phyloP scores from a whole-genome alignment of 1,284 basidiomycete species.

The Ganoderma meredithae region DNA sequence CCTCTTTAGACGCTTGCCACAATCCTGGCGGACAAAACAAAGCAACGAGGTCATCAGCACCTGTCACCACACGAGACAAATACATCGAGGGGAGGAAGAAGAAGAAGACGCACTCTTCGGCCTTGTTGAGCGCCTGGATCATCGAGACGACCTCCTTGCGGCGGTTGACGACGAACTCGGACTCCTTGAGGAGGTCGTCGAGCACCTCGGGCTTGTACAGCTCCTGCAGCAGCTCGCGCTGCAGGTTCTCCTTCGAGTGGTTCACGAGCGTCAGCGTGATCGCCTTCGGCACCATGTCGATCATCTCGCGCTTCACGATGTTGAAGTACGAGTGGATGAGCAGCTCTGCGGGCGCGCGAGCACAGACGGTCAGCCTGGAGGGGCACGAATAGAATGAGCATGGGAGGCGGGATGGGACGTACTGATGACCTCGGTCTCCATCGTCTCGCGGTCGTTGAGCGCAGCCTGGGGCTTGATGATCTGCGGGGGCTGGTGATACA shows the following conservation, averaged over 20 bases:
- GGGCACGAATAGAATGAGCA: no score
- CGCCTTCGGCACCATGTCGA: constrained; percentile 99
- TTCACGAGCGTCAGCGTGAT: constrained; percentile 95
- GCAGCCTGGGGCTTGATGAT: constrained; percentile 93
- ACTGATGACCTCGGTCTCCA: constrained; percentile 99
- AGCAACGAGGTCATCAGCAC: constrained; percentile 6
- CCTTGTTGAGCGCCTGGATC: constrained; percentile 90
- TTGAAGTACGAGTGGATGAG: constrained; percentile 96
- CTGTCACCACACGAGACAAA: not conserved
- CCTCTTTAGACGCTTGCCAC: constrained; percentile 45
- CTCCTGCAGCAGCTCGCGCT: constrained; percentile 88
- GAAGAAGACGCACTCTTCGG: constrained; percentile 74
- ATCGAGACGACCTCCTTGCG: constrained; percentile 91
- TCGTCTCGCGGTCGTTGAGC: constrained; percentile 93
- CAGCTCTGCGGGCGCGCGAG: constrained; percentile 61
- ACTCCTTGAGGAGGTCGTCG: constrained; percentile 93
- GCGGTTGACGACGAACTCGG: constrained; percentile 82
- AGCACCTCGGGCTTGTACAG: constrained; percentile 92
- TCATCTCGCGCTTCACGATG: constrained; percentile 98
- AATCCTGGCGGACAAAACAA: constrained; percentile 37
- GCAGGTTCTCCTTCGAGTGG: constrained; percentile 92
- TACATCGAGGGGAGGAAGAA: constrained; percentile 33
- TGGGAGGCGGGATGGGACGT: no score
- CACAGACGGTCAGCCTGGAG: no score
- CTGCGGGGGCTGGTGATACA: constrained; percentile 70